These are phyloP conservation scores for Piper betle DNA, from an alignment of 164 flowering plant genomes.

Conservation along the genomic window DNA sequence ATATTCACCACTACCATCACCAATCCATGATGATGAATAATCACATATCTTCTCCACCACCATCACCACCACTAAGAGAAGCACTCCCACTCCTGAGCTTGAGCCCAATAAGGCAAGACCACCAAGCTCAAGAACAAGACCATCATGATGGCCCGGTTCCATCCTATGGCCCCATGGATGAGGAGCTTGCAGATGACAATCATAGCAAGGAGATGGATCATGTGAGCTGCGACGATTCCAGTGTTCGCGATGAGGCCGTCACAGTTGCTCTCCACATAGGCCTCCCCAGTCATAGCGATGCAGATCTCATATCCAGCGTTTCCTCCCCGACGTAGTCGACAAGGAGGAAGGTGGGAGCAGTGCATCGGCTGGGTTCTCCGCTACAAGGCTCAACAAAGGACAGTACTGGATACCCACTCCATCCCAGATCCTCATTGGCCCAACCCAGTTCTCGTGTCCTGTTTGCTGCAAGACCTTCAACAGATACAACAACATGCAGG, in stretches of 20 bases:
- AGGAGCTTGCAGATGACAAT: slow-evolving; percentile 25
- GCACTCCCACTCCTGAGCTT: slow-evolving; percentile 73
- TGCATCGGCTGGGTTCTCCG: slow-evolving; percentile 19
- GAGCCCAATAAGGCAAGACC: slow-evolving; percentile 44
- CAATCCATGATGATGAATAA: neutral
- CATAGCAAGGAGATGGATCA: slow-evolving; percentile 1
- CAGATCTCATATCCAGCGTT: slow-evolving; percentile 24
- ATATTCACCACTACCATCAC: neutral
- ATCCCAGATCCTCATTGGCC: slow-evolving; percentile 88
- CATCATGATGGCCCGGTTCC: too few relatives aligned
- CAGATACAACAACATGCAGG: slow-evolving; percentile 81
- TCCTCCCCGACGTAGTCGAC: slow-evolving; percentile 20
- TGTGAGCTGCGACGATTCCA: slow-evolving; percentile 1
- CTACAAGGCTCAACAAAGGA: slow-evolving; percentile 53
- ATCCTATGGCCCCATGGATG: slow-evolving; percentile 30
- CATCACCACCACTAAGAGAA: slow-evolving; percentile 71
- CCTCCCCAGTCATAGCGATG: slow-evolving; percentile 35
- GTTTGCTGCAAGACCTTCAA: slow-evolving; percentile 96
- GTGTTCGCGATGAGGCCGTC: slow-evolving; percentile 14
- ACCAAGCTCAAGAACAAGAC: slow-evolving; percentile 5
- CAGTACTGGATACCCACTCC: slow-evolving; percentile 98
- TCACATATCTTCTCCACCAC: slow-evolving; percentile 12
- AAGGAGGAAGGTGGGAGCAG: slow-evolving; percentile 22
- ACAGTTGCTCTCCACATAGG: slow-evolving; percentile 62
- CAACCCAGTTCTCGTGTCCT: slow-evolving; percentile 93